Base-by-base conservation (phyloP, 2,329 filamentous ascomycete genomes). In the Stemphylium vesicarium region DNA sequence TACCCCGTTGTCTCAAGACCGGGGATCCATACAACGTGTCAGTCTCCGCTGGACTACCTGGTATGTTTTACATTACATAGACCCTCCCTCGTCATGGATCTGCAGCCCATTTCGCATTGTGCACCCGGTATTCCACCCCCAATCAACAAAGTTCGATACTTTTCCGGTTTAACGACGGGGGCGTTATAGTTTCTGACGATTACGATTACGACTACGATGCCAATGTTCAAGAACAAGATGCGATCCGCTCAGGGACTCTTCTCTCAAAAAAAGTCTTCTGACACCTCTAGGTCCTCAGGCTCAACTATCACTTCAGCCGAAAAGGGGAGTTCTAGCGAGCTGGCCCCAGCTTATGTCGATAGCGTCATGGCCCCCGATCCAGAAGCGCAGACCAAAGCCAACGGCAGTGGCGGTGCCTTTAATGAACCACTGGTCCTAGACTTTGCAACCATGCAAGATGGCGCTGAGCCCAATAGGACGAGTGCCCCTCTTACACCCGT, bases 391-490 rank as follows among this genome's bases (percentile, higher is more conserved):
- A 39, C 54, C 38, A 39, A 63, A 41, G 55, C 42, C 43, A 57
- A 56, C 48, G 57, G 31, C 18, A 47, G 48, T 52, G 61, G 65
- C 48, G 60, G 62, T 55, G 61, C 63, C 36, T 44, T 64, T 39
- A 57, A 64, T 57, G 71, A 74, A 63, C 70, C 71, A 18, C 64
- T 73, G 43, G 64, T 70, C 26, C 60, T 68, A 44, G 68, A 72
- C 53, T 63, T 70, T 40, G 63, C 70, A 47, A 60, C 66, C 35
- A 62, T 72, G 50, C 60, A 66, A 48, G 60, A 66, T 42, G 55
- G 56, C 18, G 50, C 59, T 40, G 46, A 62, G 41, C 50, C 63
- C 57, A 61, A 63, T 57, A 55, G 53, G 53, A 62, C 57, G 57
- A 57, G 59, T 33, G 29, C 63, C 50, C 59, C 64, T 53, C 55